Evolutionary conservation across 345 rosid genomes (phyloP).

Genomic region (Euphorbia lathyris): DNA sequence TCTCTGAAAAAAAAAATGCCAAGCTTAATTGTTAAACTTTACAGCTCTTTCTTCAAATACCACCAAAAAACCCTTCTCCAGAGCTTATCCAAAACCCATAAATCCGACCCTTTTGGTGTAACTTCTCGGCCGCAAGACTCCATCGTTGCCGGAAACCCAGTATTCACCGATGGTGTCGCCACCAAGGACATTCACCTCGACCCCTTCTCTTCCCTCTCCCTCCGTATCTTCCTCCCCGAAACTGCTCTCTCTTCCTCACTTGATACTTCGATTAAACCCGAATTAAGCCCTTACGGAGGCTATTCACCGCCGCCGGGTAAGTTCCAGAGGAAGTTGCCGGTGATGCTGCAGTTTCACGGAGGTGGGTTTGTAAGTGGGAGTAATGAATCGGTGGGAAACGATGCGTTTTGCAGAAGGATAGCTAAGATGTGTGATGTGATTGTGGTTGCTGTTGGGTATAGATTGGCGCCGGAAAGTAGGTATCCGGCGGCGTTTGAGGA

Average conservation of each 20-base stretch:
- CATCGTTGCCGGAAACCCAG: slow-evolving; percentile 64
- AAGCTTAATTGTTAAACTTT: slow-evolving; percentile 74
- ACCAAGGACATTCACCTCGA: slow-evolving; percentile 75
- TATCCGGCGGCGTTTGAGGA: slow-evolving; percentile 86
- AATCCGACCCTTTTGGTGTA: slow-evolving; percentile 56
- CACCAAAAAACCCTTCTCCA: slow-evolving; percentile 77
- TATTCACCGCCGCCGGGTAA: slow-evolving; percentile 46
- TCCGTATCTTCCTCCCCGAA: slow-evolving; percentile 70
- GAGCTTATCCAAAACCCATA: slow-evolving; percentile 33
- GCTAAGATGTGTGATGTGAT: slow-evolving; percentile 73
- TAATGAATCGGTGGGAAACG: slow-evolving; percentile 58
- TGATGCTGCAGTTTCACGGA: slow-evolving; percentile 91
- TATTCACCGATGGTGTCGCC: slow-evolving; percentile 65
- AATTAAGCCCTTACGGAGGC: slow-evolving; percentile 46
- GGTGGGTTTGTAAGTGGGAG: slow-evolving; percentile 89
- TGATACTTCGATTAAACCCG: background rate
- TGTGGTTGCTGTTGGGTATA: slow-evolving; percentile 80
- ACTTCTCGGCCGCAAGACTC: slow-evolving; percentile 84
- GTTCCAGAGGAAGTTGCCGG: slow-evolving; percentile 54
- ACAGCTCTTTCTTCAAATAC: slow-evolving; percentile 94
- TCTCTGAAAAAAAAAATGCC: slow-evolving; percentile 83
- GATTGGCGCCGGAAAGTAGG: slow-evolving; percentile 78
- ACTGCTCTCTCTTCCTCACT: slow-evolving; percentile 16
- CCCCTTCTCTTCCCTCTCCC: slow-evolving; percentile 54
- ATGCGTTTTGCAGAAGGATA: slow-evolving; percentile 65